Base-by-base conservation (phyloP, 176 grass and related monocot species). In the Dendrocalamus sinicus region DNA sequence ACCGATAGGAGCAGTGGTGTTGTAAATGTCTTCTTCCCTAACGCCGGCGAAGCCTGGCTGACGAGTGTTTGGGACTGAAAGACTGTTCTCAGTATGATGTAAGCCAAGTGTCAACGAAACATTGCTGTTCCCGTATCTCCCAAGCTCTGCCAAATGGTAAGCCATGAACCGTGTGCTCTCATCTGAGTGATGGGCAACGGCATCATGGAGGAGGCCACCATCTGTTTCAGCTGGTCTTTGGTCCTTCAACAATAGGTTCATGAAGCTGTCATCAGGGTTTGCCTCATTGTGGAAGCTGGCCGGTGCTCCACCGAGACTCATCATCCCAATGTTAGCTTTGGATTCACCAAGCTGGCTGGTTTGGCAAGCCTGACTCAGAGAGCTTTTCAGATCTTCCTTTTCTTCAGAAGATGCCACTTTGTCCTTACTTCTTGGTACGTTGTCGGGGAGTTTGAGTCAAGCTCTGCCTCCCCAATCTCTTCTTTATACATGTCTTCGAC, bases 401-500 rank as follows among this genome's bases (percentile, higher is more conserved):
- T 90, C 97, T 43, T 96, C 90, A 3, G 82, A 93, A 53, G 88
- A 94, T 39, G 75, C 51, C 4, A 68, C 67, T 75, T 96, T 94
- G 55, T 92, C 90, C 77, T 89, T 93, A 32, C 82, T 86, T 57
- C 72, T 90, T 53, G 90, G 76, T n/a, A 45, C 48, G 46, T 91
- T 93, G 75, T 96, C 97, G 1, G 92, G 24, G 94, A 99, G 83
- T 96, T 99, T 24, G 92, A 94, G 40, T 92, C 92, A 15, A 91
- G 85, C 65, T 99, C 97, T 10, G 46, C 86, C 46, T 99, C 92
- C 20, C 97, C 94, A 53, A 79, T 89, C 76, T 99, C 97, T 92
- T 99, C 97, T 91, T 94, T 99, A 59, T 99, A 93, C 97, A 99
- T 99, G 85, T 96, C 94, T 80, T 99, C 97, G 4, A 99, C 96